phyloP scores from a whole-genome alignment of 306 rosid genomes.

The Quercus aquifolioides region DNA sequence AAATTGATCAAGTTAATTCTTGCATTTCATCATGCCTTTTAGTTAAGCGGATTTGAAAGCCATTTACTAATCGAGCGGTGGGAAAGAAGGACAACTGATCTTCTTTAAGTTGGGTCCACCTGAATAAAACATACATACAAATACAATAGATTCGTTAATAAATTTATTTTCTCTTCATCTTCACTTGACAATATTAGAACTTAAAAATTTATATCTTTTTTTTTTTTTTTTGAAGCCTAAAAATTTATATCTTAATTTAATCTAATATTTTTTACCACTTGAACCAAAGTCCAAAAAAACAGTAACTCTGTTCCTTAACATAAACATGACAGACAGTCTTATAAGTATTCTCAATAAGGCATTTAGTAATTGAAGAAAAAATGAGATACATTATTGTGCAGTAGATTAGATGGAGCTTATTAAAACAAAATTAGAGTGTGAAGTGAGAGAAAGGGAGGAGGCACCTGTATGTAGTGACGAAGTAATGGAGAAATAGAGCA shows the following conservation, averaged over 20 bases:
- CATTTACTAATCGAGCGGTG: conserved; percentile 85
- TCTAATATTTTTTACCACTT: too few relatives aligned
- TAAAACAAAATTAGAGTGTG: background rate
- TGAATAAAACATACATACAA: conserved; percentile 27
- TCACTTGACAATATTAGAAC: too few relatives aligned
- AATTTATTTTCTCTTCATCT: too few relatives aligned
- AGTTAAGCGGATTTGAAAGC: conserved; percentile 62
- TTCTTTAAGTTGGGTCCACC: conserved; percentile 82
- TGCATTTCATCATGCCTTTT: conserved; percentile 33
- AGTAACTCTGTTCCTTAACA: background rate
- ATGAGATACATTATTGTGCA: background rate
- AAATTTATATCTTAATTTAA: too few relatives aligned
- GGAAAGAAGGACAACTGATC: conserved; percentile 91
- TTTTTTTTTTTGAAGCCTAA: too few relatives aligned
- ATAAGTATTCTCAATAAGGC: background rate
- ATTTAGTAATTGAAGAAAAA: background rate
- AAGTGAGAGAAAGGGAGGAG: background rate
- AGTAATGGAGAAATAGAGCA: conserved; percentile 77
- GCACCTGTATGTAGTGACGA: conserved; percentile 64
- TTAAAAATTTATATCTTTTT: too few relatives aligned
- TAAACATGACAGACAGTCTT: background rate
- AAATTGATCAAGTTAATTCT: conserved; percentile 3
- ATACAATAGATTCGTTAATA: background rate
- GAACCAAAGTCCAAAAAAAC: background rate
- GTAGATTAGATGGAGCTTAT: background rate